Conservation (phyloP, 2,329 filamentous ascomycete genomes). For the Epichloe festucae region DNA sequence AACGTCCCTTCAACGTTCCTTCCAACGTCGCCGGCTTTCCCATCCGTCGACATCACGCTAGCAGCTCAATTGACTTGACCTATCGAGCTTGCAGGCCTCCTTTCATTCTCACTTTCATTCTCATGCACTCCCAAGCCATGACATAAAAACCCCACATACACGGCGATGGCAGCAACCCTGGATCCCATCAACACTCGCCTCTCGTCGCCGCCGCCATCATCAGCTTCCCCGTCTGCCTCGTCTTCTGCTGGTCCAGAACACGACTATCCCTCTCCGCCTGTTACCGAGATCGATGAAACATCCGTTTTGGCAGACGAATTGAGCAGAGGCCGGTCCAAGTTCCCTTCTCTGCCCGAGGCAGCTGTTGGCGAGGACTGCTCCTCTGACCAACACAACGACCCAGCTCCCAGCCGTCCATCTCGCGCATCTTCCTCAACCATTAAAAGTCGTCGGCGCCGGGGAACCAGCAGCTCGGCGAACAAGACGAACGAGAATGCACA, state of each 20-base stretch:
- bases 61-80: not conserved
- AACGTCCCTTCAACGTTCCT: not conserved
- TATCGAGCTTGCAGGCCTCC: not conserved
- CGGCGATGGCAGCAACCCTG: slow-evolving; percentile 13
- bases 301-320: slow-evolving; percentile 17
- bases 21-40: not conserved
- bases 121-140: slow-evolving; percentile 1
- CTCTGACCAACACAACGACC: not conserved
- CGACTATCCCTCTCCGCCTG: slow-evolving; percentile 6
- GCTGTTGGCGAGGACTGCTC: not conserved
- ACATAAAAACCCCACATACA: not conserved
- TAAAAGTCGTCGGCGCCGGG: slow-evolving; percentile 11
- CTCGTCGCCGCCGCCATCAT: slow-evolving; percentile 7
- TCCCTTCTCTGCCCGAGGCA: not conserved
- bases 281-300: slow-evolving; percentile 18
- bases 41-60: not conserved
- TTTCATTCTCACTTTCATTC: not conserved
- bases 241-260: not conserved
- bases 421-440: not conserved
- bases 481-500: slow-evolving; percentile 31
- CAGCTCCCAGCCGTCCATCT: not conserved
- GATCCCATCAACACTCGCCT: slow-evolving; percentile 10
- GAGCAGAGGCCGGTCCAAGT: slow-evolving; percentile 5
- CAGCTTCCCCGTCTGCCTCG: slow-evolving; percentile 1
- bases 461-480: slow-evolving; percentile 18